Conservation (phyloP, 2,329 filamentous ascomycete species). For the Mycogone perniciosa region DNA sequence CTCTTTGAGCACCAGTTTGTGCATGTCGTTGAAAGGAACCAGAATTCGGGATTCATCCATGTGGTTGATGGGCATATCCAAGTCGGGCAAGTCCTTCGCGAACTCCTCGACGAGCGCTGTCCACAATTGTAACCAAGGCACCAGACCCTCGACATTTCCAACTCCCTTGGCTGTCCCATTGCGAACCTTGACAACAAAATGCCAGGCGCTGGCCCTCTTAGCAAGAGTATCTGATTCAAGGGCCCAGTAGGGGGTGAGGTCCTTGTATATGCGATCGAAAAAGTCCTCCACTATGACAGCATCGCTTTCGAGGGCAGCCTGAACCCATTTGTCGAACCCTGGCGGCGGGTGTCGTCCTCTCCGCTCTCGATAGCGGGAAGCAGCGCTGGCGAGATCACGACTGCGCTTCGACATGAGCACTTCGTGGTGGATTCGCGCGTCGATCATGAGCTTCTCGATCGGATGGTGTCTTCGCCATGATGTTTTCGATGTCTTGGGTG, state of each 20-base stretch:
- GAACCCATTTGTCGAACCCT: slow-evolving; percentile 56
- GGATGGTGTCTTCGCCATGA: slow-evolving; percentile 33
- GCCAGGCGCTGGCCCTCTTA: slow-evolving; percentile 36
- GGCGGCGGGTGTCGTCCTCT: slow-evolving; percentile 57
- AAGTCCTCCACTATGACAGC: slow-evolving; percentile 57
- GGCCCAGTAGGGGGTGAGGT: slow-evolving; percentile 56
- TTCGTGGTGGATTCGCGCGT: slow-evolving; percentile 39
- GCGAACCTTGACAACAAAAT: slow-evolving; percentile 43
- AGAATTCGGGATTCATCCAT: slow-evolving; percentile 59
- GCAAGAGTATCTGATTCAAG: slow-evolving; percentile 37
- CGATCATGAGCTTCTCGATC: slow-evolving; percentile 44
- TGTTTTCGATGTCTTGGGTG: slow-evolving; percentile 16
- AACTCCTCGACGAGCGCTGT: slow-evolving; percentile 45
- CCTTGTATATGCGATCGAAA: slow-evolving; percentile 59
- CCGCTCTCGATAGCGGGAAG: slow-evolving; percentile 47
- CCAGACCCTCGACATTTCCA: slow-evolving; percentile 35
- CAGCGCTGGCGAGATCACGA: slow-evolving; percentile 43
- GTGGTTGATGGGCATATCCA: slow-evolving; percentile 61
- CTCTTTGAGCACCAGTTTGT: slow-evolving; percentile 44
- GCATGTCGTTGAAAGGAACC: slow-evolving; percentile 51
- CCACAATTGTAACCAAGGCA: slow-evolving; percentile 44
- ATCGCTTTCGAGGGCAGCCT: slow-evolving; percentile 44
- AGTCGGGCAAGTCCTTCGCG: slow-evolving; percentile 50
- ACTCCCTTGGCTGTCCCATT: slow-evolving; percentile 34
- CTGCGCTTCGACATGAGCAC: slow-evolving; percentile 39